Base-by-base conservation (phyloP, 2,329 filamentous ascomycete genomes). In the Exophiala sideris region DNA sequence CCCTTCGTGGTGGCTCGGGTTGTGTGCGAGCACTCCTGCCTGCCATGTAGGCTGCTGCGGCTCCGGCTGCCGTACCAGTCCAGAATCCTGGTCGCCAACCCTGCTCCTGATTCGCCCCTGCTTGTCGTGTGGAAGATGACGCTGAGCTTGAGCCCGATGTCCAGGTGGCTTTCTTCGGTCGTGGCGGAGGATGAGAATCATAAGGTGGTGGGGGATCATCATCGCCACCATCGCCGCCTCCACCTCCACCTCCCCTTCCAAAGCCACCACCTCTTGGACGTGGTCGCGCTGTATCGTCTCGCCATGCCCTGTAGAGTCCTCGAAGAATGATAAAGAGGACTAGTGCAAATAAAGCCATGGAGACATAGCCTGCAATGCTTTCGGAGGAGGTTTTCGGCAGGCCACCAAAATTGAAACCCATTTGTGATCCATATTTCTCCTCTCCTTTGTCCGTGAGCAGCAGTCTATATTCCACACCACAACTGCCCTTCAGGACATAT, bases 401-500 rank as follows among this genome's bases (percentile, higher is more conserved):
- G 12, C 51, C 50, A 60, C 63, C 45, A 66, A 63, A 49, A 62
- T 63, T 53, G 64, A 68, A 62, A 33, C 61, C 20, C 65, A 68
- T 41, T 65, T 73, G 40, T 68, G 71, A 48, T 1, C 87, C 88
- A 68, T 87, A 91, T 62, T 79, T 82, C 63, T 80, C 72, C 72
- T 91, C 84, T 2, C 94, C 94, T 57, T 79, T 76, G 9, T 86
- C 83, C 1, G 91, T 97, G 48, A 97, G 75, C 0, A 87, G 70
- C 5, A 97, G 72, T 11, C 86, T 79, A 71, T 97, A 97, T 72
- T 96, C 89, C 20, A 96, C 91, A 11, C 88, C 94, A 71, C 92
- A 97, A 70, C 88, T 94, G 18, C 94, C 94, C 66, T 88, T 91
- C 50, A 97, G 74, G n/a, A 97, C 81, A 70, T 90, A 95, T 0